Evolutionary conservation across 2,329 filamentous ascomycete species (phyloP).

Genomic region (Lachnellula subtilissima): DNA sequence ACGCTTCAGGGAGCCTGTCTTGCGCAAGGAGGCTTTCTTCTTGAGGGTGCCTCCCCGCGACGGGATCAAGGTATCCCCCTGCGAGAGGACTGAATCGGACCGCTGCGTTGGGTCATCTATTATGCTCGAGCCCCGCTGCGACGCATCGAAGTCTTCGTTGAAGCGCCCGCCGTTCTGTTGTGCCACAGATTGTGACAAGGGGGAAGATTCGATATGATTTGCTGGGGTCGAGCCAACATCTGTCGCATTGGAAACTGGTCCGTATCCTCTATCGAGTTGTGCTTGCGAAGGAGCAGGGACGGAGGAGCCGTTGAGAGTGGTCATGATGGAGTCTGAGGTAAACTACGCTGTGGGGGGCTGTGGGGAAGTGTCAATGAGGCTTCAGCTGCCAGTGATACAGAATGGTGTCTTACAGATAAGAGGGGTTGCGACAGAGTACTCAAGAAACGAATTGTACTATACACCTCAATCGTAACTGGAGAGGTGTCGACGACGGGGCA

Average conservation of each 20-base stretch:
- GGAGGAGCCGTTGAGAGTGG: constrained; percentile 18
- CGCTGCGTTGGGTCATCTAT: constrained; percentile 54
- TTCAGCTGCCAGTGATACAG: neutral
- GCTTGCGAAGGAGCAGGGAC: constrained; percentile 26
- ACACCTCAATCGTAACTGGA: no score
- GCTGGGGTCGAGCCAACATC: constrained; percentile 24
- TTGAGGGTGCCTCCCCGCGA: constrained; percentile 70
- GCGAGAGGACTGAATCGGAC: constrained; percentile 49
- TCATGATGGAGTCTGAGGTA: constrained; percentile 15
- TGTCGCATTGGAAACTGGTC: constrained; percentile 10
- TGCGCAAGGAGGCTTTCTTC: constrained; percentile 78
- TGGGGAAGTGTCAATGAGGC: neutral
- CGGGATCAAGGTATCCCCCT: constrained; percentile 34
- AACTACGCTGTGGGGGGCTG: neutral
- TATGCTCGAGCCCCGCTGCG: constrained; percentile 61
- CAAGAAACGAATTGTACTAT: no score
- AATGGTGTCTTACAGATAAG: neutral
- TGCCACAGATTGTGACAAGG: constrained; percentile 21
- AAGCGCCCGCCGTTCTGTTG: constrained; percentile 45
- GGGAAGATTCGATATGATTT: constrained; percentile 20
- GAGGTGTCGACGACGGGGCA: no score
- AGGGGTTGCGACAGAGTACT: neutral
- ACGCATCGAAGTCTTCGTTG: constrained; percentile 68
- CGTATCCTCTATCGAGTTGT: constrained; percentile 21
- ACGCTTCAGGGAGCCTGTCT: constrained; percentile 69